Conservation (phyloP, 768 basidiomycete species). For the Suillus spraguei region DNA sequence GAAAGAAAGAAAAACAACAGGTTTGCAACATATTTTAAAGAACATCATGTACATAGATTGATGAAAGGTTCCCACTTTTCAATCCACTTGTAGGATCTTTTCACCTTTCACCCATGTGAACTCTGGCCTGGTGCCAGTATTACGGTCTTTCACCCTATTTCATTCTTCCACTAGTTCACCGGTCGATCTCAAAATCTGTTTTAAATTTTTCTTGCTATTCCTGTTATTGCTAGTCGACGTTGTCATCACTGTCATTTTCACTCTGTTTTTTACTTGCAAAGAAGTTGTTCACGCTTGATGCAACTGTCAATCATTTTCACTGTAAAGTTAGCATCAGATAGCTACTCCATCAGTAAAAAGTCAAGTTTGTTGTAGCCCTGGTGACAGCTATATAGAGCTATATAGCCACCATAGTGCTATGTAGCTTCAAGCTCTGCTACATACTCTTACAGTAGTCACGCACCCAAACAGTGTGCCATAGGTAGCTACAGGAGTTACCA, state of each 20-base stretch:
- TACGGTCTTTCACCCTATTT: slow-evolving; percentile 2
- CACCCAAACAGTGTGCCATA: no score
- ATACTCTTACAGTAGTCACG: no score
- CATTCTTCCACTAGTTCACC: slow-evolving; percentile 16
- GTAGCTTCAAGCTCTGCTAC: no score
- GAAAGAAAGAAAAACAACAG: slow-evolving; percentile 8
- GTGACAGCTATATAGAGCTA: no score
- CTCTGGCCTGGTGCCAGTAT: background rate
- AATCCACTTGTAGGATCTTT: background rate
- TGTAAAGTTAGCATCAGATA: slow-evolving; percentile 46
- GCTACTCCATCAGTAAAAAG: no score
- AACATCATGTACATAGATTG: background rate
- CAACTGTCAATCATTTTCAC: slow-evolving; percentile 53
- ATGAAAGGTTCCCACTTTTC: background rate
- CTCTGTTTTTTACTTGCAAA: background rate
- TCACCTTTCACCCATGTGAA: background rate
- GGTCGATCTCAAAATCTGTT: slow-evolving; percentile 17
- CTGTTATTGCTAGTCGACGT: slow-evolving; percentile 19
- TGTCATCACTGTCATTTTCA: background rate
- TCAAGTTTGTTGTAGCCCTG: no score
- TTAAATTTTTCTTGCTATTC: background rate
- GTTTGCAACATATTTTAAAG: background rate
- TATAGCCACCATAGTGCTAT: no score
- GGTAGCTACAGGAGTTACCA: no score
- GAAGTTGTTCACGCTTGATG: slow-evolving; percentile 41